Conservation (phyloP, 2,329 filamentous ascomycete species). For the Rugonectria rugulosa region DNA sequence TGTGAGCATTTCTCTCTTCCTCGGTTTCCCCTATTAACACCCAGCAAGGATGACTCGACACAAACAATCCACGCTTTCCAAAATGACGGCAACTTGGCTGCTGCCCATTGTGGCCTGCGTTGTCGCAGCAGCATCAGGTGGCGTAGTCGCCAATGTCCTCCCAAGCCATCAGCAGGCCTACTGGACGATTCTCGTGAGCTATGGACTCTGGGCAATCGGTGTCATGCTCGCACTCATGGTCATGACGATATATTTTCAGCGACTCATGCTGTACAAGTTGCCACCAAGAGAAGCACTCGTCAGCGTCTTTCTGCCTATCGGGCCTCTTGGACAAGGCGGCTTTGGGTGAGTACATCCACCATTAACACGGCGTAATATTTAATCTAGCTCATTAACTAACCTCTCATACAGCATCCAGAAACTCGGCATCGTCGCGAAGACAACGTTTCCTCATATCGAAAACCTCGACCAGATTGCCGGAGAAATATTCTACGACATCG, state of each 20-base stretch:
- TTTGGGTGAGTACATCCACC: slow-evolving; percentile 45
- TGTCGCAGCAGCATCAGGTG: slow-evolving; percentile 66
- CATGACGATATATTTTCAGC: slow-evolving; percentile 68
- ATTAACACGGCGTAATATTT: neutral
- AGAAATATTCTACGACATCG: neutral
- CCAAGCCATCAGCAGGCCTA: slow-evolving; percentile 58
- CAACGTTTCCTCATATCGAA: neutral
- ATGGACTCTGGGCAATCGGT: slow-evolving; percentile 68
- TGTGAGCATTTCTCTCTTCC: neutral
- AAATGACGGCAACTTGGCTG: slow-evolving; percentile 57
- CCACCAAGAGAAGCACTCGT: slow-evolving; percentile 68
- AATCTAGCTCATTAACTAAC: no score
- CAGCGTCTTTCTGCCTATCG: slow-evolving; percentile 67
- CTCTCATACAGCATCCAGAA: slow-evolving; percentile 4
- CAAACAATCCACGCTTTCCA: neutral
- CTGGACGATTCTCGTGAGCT: slow-evolving; percentile 63
- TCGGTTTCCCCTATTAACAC: neutral
- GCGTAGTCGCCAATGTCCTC: slow-evolving; percentile 63
- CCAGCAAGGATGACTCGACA: neutral
- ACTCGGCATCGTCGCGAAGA: neutral
- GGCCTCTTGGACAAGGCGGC: slow-evolving; percentile 68
- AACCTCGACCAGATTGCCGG: neutral
- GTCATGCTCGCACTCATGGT: slow-evolving; percentile 59
- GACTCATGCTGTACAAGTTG: slow-evolving; percentile 65
- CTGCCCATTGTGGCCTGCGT: slow-evolving; percentile 69